A percentile compares a stretch with the other conserved stretches of the same genome.
These are phyloP conservation scores for Ricinus communis DNA, from an alignment of 345 rosid species.

Conservation along the genomic window DNA sequence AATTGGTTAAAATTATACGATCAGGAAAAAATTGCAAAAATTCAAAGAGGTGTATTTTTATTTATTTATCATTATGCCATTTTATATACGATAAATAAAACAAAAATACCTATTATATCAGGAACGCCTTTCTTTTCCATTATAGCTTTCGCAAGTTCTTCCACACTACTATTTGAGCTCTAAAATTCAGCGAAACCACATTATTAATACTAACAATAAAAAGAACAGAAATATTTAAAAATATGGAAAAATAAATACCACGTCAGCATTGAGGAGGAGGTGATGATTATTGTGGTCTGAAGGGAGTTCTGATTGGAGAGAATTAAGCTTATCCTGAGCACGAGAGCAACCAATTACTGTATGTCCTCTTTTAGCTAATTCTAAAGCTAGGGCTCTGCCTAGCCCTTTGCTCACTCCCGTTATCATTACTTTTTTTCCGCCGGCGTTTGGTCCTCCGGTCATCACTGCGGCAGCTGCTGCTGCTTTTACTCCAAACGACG, in stretches of 20 bases:
- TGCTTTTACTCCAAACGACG: constrained; percentile 35
- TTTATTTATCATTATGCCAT: too few species aligned
- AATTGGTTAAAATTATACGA: too few species aligned
- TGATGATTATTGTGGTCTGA: constrained; percentile 29
- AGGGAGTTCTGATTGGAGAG: constrained; percentile 63
- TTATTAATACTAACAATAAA: background rate
- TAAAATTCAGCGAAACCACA: constrained; percentile 14
- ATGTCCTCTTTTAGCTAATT: constrained; percentile 87
- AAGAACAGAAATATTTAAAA: background rate
- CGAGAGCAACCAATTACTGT: constrained; percentile 90
- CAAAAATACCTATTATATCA: constrained; percentile 65
- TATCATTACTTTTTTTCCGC: constrained; percentile 49
- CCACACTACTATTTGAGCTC: constrained; percentile 69
- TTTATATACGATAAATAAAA: too few species aligned
- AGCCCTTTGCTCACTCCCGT: constrained; percentile 91
- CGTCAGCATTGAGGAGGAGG: constrained; percentile 75
- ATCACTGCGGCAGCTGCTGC: constrained; percentile 5
- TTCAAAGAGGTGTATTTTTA: too few species aligned
- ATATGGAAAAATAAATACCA: constrained; percentile 34
- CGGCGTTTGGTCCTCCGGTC: constrained; percentile 6
- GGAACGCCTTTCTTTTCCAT: constrained; percentile 86
- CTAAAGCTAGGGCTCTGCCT: constrained; percentile 84
- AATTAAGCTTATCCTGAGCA: constrained; percentile 62
- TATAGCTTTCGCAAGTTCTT: constrained; percentile 66
- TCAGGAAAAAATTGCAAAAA: background rate